These are phyloP conservation scores for Chrysosporium queenslandicum DNA, from an alignment of 2,329 filamentous ascomycete species.

Conservation along the genomic window DNA sequence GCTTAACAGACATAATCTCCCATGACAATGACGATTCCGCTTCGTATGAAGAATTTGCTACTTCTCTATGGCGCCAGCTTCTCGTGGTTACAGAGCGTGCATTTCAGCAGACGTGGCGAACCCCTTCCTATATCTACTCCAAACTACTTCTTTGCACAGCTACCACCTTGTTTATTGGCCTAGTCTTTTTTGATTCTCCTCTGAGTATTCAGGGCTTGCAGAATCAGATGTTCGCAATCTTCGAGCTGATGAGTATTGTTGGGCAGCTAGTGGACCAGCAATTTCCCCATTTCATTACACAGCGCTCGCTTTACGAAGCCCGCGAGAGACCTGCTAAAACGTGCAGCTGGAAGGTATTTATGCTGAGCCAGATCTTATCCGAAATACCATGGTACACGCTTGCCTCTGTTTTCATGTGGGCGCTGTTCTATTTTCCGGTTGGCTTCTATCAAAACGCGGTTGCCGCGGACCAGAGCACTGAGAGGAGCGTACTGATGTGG, in stretches of 20 bases:
- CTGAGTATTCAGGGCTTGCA: slow-evolving; percentile 71
- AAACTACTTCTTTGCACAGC: slow-evolving; percentile 59
- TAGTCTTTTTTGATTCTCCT: slow-evolving; percentile 65
- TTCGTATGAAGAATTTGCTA: slow-evolving; percentile 59
- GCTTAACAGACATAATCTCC: background rate
- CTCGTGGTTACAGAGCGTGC: slow-evolving; percentile 59
- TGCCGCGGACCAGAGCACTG: slow-evolving; percentile 30
- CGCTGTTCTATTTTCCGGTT: slow-evolving; percentile 59
- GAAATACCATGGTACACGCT: slow-evolving; percentile 59
- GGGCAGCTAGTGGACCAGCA: slow-evolving; percentile 47
- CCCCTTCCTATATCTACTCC: slow-evolving; percentile 78
- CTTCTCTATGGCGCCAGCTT: slow-evolving; percentile 59
- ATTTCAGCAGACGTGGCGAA: slow-evolving; percentile 87
- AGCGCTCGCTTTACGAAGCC: slow-evolving; percentile 50
- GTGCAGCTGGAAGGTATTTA: slow-evolving; percentile 65
- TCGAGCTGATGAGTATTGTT: slow-evolving; percentile 75
- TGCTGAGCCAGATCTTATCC: slow-evolving; percentile 59
- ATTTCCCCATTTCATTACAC: slow-evolving; percentile 49
- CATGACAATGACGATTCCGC: background rate
- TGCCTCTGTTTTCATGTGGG: slow-evolving; percentile 52
- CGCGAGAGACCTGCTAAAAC: slow-evolving; percentile 55
- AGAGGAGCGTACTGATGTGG: slow-evolving; percentile 55
- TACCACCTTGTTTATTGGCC: slow-evolving; percentile 63
- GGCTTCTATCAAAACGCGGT: slow-evolving; percentile 37
- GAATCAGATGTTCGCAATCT: slow-evolving; percentile 84